A percentile compares a stretch with the other conserved stretches of the same genome.
Evolutionary conservation across 257 asterid genomes (phyloP).

Genomic region (Ehretia macrophylla): DNA sequence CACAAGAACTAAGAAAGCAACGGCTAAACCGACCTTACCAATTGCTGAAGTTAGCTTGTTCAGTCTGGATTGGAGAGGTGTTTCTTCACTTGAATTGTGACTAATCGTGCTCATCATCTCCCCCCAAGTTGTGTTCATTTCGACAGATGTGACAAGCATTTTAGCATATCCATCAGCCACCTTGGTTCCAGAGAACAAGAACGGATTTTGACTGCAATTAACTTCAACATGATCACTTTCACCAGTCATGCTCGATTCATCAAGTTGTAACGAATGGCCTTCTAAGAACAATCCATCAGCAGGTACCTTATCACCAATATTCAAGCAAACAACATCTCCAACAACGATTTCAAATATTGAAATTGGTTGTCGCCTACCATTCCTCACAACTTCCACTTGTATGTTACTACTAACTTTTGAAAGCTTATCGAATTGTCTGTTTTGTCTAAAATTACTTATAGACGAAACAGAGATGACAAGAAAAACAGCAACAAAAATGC

Average conservation of each 20-base stretch:
- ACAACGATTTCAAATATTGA: slow-evolving; percentile 14
- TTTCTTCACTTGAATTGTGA: background rate
- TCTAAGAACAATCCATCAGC: slow-evolving; percentile 22
- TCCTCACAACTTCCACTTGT: slow-evolving; percentile 11
- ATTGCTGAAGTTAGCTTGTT: background rate
- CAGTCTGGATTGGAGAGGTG: background rate
- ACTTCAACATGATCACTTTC: slow-evolving; percentile 5
- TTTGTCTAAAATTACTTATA: slow-evolving; percentile 1
- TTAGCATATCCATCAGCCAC: slow-evolving; percentile 18
- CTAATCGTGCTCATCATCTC: background rate
- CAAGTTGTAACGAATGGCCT: slow-evolving; percentile 21
- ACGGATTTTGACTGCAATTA: slow-evolving; percentile 5
- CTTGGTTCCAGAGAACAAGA: slow-evolving; percentile 20
- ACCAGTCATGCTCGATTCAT: slow-evolving; percentile 30
- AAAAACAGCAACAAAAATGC: slow-evolving; percentile 9
- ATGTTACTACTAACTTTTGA: background rate
- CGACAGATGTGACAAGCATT: slow-evolving; percentile 21
- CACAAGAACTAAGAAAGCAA: background rate
- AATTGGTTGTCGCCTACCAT: slow-evolving; percentile 4
- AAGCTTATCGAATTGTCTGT: slow-evolving; percentile 1
- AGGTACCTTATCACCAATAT: slow-evolving; percentile 26
- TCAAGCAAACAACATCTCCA: slow-evolving; percentile 18
- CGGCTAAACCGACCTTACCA: background rate
- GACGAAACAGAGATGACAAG: slow-evolving; percentile 7
- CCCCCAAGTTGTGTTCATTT: slow-evolving; percentile 17